phyloP scores from a whole-genome alignment of 2,329 filamentous ascomycete genomes.

The Stachybotrys elegans region DNA sequence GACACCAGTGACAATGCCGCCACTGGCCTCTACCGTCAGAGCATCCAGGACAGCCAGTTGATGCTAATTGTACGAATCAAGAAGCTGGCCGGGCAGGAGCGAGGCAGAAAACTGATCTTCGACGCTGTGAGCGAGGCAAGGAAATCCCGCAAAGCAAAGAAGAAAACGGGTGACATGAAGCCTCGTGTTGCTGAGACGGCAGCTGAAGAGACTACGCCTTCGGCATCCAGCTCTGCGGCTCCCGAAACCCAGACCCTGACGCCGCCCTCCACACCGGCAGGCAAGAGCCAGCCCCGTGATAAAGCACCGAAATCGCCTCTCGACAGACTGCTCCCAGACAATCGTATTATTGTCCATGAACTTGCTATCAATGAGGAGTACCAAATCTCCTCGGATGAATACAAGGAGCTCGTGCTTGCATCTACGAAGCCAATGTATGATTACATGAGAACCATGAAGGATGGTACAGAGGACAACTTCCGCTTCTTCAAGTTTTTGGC shows the following conservation, averaged over 20 bases:
- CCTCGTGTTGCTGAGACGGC: conserved; percentile 59
- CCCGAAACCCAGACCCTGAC: conserved; percentile 46
- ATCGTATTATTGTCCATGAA: conserved; percentile 72
- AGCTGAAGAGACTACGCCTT: conserved; percentile 29
- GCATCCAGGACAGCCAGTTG: conserved; percentile 75
- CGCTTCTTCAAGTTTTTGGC: conserved; percentile 66
- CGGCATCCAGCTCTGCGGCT: conserved; percentile 30
- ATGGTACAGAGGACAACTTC: conserved; percentile 60
- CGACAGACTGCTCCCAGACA: conserved; percentile 60
- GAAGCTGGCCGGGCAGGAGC: conserved; percentile 65
- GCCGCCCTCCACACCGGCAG: conserved; percentile 46
- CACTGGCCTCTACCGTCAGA: conserved; percentile 70
- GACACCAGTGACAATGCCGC: conserved; percentile 70
- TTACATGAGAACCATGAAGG: conserved; percentile 60
- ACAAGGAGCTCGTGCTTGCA: conserved; percentile 49
- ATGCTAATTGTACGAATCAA: conserved; percentile 77
- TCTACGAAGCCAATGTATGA: conserved; percentile 44
- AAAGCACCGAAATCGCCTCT: conserved; percentile 32
- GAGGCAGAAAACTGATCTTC: conserved; percentile 67
- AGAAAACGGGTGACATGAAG: conserved; percentile 63
- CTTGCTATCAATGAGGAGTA: conserved; percentile 75
- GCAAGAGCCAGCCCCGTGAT: conserved; percentile 32
- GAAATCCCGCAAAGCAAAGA: conserved; percentile 58
- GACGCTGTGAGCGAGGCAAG: conserved; percentile 70
- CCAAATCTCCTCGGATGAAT: conserved; percentile 60